Percentiles rank a stretch among this genome's conserved stretches.
Evolutionary conservation across 2,329 filamentous ascomycete genomes (phyloP).

Genomic region (Trichocomaceae sp.): DNA sequence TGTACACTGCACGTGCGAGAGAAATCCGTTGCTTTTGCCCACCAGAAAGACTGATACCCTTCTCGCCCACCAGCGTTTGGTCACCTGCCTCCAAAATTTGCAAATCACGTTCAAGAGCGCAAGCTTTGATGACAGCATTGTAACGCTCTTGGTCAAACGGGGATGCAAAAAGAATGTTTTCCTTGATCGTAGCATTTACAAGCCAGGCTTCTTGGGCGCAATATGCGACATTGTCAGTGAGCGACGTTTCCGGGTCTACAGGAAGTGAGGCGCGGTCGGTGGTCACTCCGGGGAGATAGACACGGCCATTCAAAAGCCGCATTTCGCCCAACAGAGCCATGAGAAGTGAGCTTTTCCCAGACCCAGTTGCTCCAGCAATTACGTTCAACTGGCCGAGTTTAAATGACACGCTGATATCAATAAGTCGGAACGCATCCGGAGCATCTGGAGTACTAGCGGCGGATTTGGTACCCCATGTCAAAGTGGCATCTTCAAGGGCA

Average conservation of each 20-base stretch:
- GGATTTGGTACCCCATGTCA: slow-evolving; percentile 73
- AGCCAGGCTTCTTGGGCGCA: slow-evolving; percentile 97
- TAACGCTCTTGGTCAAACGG: slow-evolving; percentile 77
- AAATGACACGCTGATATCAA: slow-evolving; percentile 79
- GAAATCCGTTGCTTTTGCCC: slow-evolving; percentile 98
- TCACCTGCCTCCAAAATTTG: slow-evolving; percentile 90
- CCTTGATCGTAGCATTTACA: slow-evolving; percentile 88
- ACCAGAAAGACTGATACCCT: slow-evolving; percentile 92
- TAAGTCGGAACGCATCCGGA: slow-evolving; percentile 70
- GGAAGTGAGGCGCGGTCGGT: slow-evolving; percentile 74
- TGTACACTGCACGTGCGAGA: slow-evolving; percentile 93
- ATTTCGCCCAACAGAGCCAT: slow-evolving; percentile 97
- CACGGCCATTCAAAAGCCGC: slow-evolving; percentile 71
- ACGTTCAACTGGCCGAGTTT: slow-evolving; percentile 81
- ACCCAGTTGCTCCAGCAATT: slow-evolving; percentile 86
- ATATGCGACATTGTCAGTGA: slow-evolving; percentile 90
- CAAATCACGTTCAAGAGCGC: slow-evolving; percentile 82
- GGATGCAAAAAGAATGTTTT: slow-evolving; percentile 89
- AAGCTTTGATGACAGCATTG: slow-evolving; percentile 79
- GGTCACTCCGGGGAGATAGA: slow-evolving; percentile 77
- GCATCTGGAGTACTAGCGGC: slow-evolving; percentile 44
- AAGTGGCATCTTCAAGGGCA: slow-evolving; percentile 75
- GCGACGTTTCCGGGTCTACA: slow-evolving; percentile 71
- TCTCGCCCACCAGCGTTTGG: slow-evolving; percentile 90
- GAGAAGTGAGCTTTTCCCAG: slow-evolving; percentile 88